phyloP scores from a whole-genome alignment of 148 eudicot genomes.

The Rhododendron griersonianum region DNA sequence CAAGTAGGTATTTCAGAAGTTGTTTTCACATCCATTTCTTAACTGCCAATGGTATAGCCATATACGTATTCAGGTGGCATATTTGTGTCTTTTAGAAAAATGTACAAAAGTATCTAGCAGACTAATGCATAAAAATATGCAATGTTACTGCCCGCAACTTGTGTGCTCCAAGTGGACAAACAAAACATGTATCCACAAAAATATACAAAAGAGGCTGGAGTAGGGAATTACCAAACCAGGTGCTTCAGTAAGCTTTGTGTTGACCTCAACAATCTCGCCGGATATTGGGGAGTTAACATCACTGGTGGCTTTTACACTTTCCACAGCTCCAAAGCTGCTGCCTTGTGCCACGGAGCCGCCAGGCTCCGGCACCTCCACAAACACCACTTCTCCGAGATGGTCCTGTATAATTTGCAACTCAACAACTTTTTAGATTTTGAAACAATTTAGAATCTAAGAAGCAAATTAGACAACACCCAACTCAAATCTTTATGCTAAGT shows the following conservation, averaged over 20 bases:
- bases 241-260: slow-evolving; percentile 66
- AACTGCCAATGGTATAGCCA: neutral
- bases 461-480: neutral
- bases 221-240: slow-evolving; percentile 74
- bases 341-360: slow-evolving; percentile 51
- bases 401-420: slow-evolving; percentile 27
- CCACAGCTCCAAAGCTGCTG: slow-evolving; percentile 78
- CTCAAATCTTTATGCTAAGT: neutral
- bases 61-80: neutral
- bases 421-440: neutral
- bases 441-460: neutral
- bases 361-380: slow-evolving; percentile 81
- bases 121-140: neutral
- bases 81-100: neutral
- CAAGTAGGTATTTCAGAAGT: neutral
- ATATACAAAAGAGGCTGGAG: neutral
- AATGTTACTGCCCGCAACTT: neutral
- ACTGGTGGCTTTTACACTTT: slow-evolving; percentile 94
- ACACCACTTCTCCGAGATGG: slow-evolving; percentile 94
- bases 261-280: slow-evolving; percentile 79
- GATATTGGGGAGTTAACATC: slow-evolving; percentile 88
- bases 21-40: neutral
- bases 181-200: neutral
- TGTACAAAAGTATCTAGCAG: neutral
- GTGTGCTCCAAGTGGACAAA: neutral